Evolutionary conservation across 75 land plant species (phyloP).

Genomic region (Azolla pinnata): DNA sequence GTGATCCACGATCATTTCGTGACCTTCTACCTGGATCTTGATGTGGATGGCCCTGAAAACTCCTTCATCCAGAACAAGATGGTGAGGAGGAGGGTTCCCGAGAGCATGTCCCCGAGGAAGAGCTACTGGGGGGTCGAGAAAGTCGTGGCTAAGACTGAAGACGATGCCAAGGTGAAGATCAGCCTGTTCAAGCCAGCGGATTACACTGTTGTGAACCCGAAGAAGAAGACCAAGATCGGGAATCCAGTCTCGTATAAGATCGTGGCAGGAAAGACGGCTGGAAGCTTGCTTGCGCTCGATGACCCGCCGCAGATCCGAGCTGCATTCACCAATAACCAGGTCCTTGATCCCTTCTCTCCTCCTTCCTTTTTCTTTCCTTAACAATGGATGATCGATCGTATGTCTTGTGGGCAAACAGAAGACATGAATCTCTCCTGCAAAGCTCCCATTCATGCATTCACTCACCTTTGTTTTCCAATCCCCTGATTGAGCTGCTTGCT

Average conservation of each 20-base stretch:
- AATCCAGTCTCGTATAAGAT: slow-evolving; percentile 74
- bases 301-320: slow-evolving; percentile 65
- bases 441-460: no score
- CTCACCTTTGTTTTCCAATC: no score
- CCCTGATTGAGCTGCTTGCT: no score
- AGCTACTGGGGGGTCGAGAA: slow-evolving; percentile 42
- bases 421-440: no score
- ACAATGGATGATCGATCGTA: no score
- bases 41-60: slow-evolving; percentile 50
- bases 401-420: no score
- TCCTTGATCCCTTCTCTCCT: no score
- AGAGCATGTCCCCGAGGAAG: slow-evolving; percentile 35
- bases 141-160: slow-evolving; percentile 59
- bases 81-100: slow-evolving; percentile 10
- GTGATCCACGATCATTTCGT: slow-evolving; percentile 56
- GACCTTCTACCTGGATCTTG: slow-evolving; percentile 47
- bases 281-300: slow-evolving; percentile 53
- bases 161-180: slow-evolving; percentile 61
- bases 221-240: slow-evolving; percentile 51
- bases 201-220: slow-evolving; percentile 61
- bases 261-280: slow-evolving; percentile 65
- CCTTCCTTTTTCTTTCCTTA: no score
- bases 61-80: slow-evolving; percentile 42
- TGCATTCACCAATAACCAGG: slow-evolving; percentile 79
- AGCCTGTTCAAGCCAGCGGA: slow-evolving; percentile 60